Evolutionary conservation across 23 red algal species (phyloP).

Genomic region (Gracilaria caudata): DNA sequence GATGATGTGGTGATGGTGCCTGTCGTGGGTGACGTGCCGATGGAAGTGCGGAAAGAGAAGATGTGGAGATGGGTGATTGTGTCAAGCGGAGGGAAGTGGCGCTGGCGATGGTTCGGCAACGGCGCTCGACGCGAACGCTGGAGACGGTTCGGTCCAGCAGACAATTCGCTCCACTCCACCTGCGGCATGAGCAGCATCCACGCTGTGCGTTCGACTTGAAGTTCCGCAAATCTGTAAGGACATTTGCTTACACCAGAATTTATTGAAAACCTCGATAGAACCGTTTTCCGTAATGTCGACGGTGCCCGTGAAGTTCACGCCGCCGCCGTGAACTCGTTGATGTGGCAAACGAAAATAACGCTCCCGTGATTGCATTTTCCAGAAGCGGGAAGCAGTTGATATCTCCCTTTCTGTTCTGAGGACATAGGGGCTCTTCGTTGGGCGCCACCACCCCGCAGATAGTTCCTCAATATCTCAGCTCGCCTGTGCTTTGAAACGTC

Average conservation of each 20-base stretch:
- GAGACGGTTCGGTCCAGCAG: not conserved
- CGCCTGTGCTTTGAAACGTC: not conserved
- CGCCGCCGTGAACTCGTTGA: too few relatives aligned
- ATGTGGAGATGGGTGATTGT: not conserved
- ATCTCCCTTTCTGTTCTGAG: not conserved
- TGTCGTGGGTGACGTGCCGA: too few relatives aligned
- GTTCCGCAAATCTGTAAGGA: not conserved
- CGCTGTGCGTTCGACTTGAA: not conserved
- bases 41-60: too few relatives aligned
- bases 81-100: not conserved
- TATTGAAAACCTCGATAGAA: not conserved
- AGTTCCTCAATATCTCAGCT: not conserved
- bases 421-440: not conserved
- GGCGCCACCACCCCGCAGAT: not conserved
- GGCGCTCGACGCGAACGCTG: not conserved
- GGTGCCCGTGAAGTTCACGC: not conserved
- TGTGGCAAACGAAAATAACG: too few relatives aligned
- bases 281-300: not conserved
- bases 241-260: not conserved
- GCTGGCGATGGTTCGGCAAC: not conserved
- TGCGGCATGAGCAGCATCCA: not conserved
- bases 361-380: too few relatives aligned
- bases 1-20: too few relatives aligned
- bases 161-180: not conserved
- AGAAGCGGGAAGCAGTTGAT: not conserved